A percentile compares a stretch with the other conserved stretches of the same genome.
Conservation (phyloP, 2,329 filamentous ascomycete genomes). For the Trichoderma lentiforme region DNA sequence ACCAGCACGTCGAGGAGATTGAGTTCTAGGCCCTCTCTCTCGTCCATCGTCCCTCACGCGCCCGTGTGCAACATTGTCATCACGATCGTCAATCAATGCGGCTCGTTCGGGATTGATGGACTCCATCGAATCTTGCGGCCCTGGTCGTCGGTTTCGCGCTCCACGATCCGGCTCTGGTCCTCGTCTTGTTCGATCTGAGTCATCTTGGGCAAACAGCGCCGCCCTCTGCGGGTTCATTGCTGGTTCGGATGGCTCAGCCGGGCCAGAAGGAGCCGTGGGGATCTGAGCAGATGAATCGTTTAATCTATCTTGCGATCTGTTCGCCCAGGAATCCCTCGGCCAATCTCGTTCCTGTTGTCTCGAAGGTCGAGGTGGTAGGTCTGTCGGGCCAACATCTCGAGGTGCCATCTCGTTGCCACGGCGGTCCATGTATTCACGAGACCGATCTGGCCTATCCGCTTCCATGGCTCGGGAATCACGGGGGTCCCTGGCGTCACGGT, state of each 20-base stretch:
- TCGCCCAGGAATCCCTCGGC: slow-evolving; percentile 30
- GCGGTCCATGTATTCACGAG: slow-evolving; percentile 45
- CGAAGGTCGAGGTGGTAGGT: slow-evolving; percentile 34
- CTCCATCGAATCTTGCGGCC: slow-evolving; percentile 31
- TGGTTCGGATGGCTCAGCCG: slow-evolving; percentile 38
- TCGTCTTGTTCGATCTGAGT: slow-evolving; percentile 26
- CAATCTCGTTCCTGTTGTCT: slow-evolving; percentile 44
- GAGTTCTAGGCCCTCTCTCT: slow-evolving; percentile 39
- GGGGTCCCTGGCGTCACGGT: slow-evolving; percentile 35
- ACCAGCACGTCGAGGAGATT: slow-evolving; percentile 49
- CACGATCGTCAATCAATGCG: slow-evolving; percentile 41
- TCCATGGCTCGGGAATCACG: slow-evolving; percentile 40
- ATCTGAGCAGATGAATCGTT: slow-evolving; percentile 28
- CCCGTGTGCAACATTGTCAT: slow-evolving; percentile 30
- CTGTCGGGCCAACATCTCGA: slow-evolving; percentile 26
- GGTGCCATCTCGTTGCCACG: slow-evolving; percentile 36
- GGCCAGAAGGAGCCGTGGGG: slow-evolving; percentile 27
- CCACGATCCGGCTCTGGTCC: slow-evolving; percentile 31
- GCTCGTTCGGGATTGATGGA: slow-evolving; percentile 49
- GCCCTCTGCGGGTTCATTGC: slow-evolving; percentile 56
- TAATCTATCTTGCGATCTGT: slow-evolving; percentile 29
- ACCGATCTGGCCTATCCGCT: slow-evolving; percentile 38
- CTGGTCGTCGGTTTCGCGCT: slow-evolving; percentile 28
- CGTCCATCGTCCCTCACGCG: slow-evolving; percentile 45
- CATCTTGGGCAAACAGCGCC: slow-evolving; percentile 43